phyloP scores from a whole-genome alignment of 2,329 filamentous ascomycete species.

The Cucurbitaria berberidis region DNA sequence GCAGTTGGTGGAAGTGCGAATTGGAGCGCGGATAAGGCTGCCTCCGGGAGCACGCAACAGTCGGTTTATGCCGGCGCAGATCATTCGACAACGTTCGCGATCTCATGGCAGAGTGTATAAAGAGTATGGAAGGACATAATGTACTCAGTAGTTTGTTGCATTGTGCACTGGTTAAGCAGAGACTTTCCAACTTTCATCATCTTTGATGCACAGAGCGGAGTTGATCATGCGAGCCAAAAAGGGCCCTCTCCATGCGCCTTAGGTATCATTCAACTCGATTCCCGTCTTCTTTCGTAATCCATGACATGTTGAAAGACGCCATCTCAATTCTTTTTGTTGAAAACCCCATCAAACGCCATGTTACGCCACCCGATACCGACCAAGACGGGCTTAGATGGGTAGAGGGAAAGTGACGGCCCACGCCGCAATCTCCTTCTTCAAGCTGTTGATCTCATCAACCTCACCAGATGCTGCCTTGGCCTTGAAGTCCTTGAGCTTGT shows the following conservation, averaged over 20 bases:
- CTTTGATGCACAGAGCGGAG: slow-evolving; percentile 1
- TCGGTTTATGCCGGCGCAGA: slow-evolving; percentile 50
- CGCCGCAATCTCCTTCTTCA: slow-evolving; percentile 85
- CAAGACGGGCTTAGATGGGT: slow-evolving; percentile 64
- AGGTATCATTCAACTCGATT: slow-evolving; percentile 16
- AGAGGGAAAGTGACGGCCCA: slow-evolving; percentile 94
- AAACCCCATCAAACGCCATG: slow-evolving; percentile 23
- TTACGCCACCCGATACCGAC: slow-evolving; percentile 17
- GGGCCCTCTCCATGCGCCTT: neutral
- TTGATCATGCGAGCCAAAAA: neutral
- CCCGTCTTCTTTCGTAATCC: slow-evolving; percentile 14
- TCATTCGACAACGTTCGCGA: slow-evolving; percentile 41
- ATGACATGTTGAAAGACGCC: slow-evolving; percentile 37
- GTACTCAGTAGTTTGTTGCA: too few relatives aligned
- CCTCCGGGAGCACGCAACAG: slow-evolving; percentile 53
- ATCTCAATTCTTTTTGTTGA: slow-evolving; percentile 34
- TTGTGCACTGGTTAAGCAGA: slow-evolving; percentile 25
- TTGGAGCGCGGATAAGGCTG: slow-evolving; percentile 54
- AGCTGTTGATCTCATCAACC: slow-evolving; percentile 78
- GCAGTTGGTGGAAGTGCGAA: slow-evolving; percentile 47
- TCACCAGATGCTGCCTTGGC: slow-evolving; percentile 81
- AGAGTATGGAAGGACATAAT: too few relatives aligned
- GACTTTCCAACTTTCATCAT: slow-evolving; percentile 1
- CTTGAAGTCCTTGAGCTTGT: slow-evolving; percentile 99
- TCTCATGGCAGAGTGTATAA: slow-evolving; percentile 46